Evolutionary conservation across 352 stramenopile species (phyloP), one percentile per base, ranked within the genome.

Genomic region (Pythium aristosporum): DNA sequence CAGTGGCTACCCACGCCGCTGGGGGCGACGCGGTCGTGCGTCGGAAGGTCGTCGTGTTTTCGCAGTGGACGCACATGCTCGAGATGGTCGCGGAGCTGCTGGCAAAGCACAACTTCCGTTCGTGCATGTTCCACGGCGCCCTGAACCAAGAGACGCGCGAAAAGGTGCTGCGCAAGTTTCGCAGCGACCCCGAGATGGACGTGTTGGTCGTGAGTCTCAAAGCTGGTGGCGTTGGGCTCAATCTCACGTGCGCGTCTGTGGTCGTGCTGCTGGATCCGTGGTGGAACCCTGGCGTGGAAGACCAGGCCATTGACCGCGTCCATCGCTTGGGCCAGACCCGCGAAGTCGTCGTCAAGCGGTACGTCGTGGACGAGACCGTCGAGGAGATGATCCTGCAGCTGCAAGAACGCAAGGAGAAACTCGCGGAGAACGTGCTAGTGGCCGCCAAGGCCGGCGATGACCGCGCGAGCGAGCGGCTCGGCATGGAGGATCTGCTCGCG

Each of bases 201-300:
- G 83, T 96, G 43, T 72, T 97, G 21, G 80, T 96, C 39, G 93
- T 97, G 64, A 96, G 85, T 47, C 75, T 97, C 5, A 93, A 91
- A 63, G 90, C 91, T 20, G 91, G 88, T n/a, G 91, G 88, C 37
- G 80, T 97, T 23, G 91, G 91, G 1, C 78, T 97, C n/a, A 97
- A 97, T 57, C 76, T 97, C 48, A 97, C 86, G 50, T 84, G 85
- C 32, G 92, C 90, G 25, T 96, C 85, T 1, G 79, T 96, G 6
- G 89, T 97, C 37, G 91, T 97, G 42, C 72, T 97, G 37, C 72
- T 96, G 23, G 92, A 97, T 58, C 89, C 92, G 58, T 98, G 92
- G 92, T 98, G 92, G 94, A 98, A 98, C 71, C 80, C 87, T 16
- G 87, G 86, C 46, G 80, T 98, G 15, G 94, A 98, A 61, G 81